Base-by-base conservation (phyloP, 1,284 basidiomycete species). In the Rhodotorula mucilaginosa region DNA sequence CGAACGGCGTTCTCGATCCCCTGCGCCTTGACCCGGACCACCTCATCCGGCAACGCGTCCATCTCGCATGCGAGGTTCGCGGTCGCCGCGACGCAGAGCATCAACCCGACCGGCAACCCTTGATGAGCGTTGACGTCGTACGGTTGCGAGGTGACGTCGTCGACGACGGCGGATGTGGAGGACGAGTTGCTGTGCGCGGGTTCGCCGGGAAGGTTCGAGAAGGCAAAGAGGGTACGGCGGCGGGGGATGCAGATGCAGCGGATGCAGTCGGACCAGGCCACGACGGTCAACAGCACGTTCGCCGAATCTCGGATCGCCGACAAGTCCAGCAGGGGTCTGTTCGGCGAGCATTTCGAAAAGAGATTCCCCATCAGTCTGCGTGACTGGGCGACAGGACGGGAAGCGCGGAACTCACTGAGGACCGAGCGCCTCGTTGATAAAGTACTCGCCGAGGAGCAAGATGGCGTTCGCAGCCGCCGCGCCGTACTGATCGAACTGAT, bases 71-170 rank as follows among this genome's bases (percentile, higher is more conserved):
- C 57, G 8, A 75, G 67, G 54, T 73, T 75, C 8, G 66, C 60
- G 1, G 64, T 65, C 39, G 74, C 71, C 18, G 71, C 70, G 44
- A 75, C 48, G 54, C 74, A 75, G 51, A 75, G 71, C 21, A 75
- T 60, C 2, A 75, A 39, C 7, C 69, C 71, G 54, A 73, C 67
- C 4, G 71, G 74, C 0, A 75, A 63, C 7, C 74, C 74, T 15
- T 71, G 71, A 51, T 71, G 71, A 10, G 65, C 60, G 67, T 61
- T 61, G 52, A 61, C 47, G 60, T 48, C 48, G 47, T 58, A 26
- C 2, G n/a, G 34, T 26, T 56, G 52, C 1, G 60, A 16, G 0
- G 46, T 23, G 23, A 65, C 64, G 39, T 69, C 68, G n/a, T 60
- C 48, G 16, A 65, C 59, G 23, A 65, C 63, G 21, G 63, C 63